Base-by-base conservation (phyloP, 2,329 filamentous ascomycete species). In the Xylariaceae sp. region DNA sequence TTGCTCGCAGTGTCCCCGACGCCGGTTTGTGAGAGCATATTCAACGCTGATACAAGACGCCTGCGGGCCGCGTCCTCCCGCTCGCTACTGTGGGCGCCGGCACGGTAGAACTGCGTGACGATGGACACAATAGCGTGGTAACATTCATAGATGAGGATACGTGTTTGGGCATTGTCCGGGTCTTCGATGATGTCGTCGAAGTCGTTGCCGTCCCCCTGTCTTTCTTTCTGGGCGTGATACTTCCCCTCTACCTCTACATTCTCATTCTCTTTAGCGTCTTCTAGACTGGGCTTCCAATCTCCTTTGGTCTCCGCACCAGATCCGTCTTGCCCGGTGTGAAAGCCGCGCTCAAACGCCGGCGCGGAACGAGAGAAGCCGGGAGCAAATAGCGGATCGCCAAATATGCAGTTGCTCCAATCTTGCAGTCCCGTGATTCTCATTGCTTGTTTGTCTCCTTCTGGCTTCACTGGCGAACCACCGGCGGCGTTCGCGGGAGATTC, bases 331-430 rank as follows among this genome's bases (percentile, higher is more conserved):
- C n/a, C n/a, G 21, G 12, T 11, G 3, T 21, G 56, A 50, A 73
- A 77, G 1, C 74, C 75, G 18, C 59, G 56, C 17, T 74, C 55
- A 23, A 78, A 70, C 0, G 67, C 63, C 9, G 61, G 50, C 4
- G 62, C 68, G 0, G 69, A 63, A 13, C 67, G 63, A 49, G 62
- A 66, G 47, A 80, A 75, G 5, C 65, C 64, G 3, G 61, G 63
- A 2, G 71, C 66, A 34, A 82, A 62, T 2, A 81, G 53, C 0
- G 76, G 75, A 44, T 81, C 78, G 9, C 76, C 77, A 46, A 81
- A 81, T 9, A 79, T 48, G 30, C 71, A 71, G 41, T 69, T 71
- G 43, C 71, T 71, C 76, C 76, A 81, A 57, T 76, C 73, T 21
- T 65, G 64, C n/a, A 81, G 54, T 0, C 75, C 75, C 0, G 65